These are phyloP conservation scores for Melastoma malabathricum DNA, from an alignment of 345 rosid species.

Conservation along the genomic window DNA sequence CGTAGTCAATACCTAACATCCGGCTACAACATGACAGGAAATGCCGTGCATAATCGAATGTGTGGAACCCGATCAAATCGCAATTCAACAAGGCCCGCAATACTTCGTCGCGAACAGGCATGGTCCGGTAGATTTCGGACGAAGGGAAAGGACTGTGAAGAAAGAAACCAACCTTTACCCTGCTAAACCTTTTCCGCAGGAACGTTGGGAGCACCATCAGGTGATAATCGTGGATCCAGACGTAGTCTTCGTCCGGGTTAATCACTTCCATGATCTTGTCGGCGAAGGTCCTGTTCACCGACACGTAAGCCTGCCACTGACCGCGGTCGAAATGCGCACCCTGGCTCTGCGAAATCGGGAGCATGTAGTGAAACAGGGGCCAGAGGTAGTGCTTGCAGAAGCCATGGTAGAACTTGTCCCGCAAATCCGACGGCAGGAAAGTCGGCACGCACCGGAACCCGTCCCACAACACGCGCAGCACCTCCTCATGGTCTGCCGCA, in stretches of 20 bases:
- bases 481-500: neutral
- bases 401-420: slow-evolving; percentile 4
- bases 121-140: neutral
- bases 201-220: slow-evolving; percentile 24
- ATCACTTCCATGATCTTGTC: slow-evolving; percentile 4
- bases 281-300: slow-evolving; percentile 1
- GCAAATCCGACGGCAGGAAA: slow-evolving; percentile 1
- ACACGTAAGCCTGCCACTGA: slow-evolving; percentile 1
- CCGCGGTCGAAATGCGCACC: neutral
- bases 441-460: slow-evolving; percentile 3
- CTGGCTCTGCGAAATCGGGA: neutral
- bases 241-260: neutral
- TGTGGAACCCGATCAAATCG: slow-evolving; percentile 5
- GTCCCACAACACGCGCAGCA: slow-evolving; percentile 1
- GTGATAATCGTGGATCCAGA: slow-evolving; percentile 18
- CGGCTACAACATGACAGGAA: slow-evolving; percentile 5
- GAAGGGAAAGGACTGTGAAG: slow-evolving; percentile 9
- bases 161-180: slow-evolving; percentile 23
- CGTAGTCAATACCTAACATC: slow-evolving; percentile 51
- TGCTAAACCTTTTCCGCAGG: slow-evolving; percentile 20
- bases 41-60: slow-evolving; percentile 2
- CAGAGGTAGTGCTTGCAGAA: slow-evolving; percentile 7
- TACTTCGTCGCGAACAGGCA: slow-evolving; percentile 1
- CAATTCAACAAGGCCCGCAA: slow-evolving; percentile 4
- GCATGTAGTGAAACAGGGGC: slow-evolving; percentile 8